phyloP scores from a whole-genome alignment of 805 yeast genomes.

The Cyberlindnera mycetangii region DNA sequence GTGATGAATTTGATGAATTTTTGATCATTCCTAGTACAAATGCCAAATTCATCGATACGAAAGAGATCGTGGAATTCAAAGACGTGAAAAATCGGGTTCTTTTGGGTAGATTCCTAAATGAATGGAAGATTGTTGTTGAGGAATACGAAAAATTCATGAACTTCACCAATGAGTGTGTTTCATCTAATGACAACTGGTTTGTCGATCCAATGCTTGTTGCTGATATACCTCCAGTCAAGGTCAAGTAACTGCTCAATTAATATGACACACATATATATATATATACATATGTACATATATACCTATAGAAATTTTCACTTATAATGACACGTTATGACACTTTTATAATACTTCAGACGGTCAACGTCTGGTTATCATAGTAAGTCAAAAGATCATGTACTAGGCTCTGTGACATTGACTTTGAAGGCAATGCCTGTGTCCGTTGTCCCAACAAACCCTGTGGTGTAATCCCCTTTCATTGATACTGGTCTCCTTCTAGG shows the following conservation, averaged over 20 bases:
- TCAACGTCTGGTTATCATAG: too few species aligned
- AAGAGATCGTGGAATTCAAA: constrained; percentile 1
- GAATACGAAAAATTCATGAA: constrained; percentile 41
- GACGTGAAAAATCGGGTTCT: constrained; percentile 26
- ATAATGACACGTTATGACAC: constrained; percentile 4
- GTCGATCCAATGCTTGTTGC: constrained; percentile 17
- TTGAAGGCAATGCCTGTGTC: constrained; percentile 1
- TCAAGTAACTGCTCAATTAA: too few species aligned
- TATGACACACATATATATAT: background rate
- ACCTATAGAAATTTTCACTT: background rate
- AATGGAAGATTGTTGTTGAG: constrained; percentile 45
- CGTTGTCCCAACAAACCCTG: background rate
- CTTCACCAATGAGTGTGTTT: constrained; percentile 26
- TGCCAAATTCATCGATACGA: background rate
- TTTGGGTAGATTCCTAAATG: constrained; percentile 49
- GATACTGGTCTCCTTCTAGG: constrained; percentile 1
- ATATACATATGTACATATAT: background rate
- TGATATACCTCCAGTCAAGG: constrained; percentile 15
- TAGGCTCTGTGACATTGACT: background rate
- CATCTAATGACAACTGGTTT: constrained; percentile 11
- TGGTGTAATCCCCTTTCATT: background rate
- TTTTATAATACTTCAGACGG: background rate
- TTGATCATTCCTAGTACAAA: constrained; percentile 13
- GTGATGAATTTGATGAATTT: constrained; percentile 17
- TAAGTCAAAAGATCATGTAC: background rate